Evolutionary conservation across 2,329 filamentous ascomycete species (phyloP).

Genomic region (Pseudocercospora pini-densiflorae): DNA sequence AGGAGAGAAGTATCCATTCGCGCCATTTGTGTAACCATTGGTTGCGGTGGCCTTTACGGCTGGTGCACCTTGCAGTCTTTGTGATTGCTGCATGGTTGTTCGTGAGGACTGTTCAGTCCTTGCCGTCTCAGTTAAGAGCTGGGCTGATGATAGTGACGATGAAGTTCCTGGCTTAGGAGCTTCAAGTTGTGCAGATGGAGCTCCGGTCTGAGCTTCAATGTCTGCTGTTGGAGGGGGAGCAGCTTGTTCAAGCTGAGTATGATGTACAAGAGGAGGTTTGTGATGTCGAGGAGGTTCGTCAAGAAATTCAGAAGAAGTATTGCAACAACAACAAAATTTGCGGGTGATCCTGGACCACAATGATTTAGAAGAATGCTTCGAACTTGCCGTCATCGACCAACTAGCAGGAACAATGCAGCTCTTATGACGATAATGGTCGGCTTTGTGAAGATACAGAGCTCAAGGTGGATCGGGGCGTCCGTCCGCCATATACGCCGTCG

Average conservation of each 20-base stretch:
- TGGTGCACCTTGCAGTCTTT: background rate
- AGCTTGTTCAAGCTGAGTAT: background rate
- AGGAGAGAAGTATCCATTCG: conserved; percentile 23
- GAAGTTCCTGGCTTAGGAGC: background rate
- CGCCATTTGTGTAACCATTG: conserved; percentile 12
- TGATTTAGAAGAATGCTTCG: background rate
- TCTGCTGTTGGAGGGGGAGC: background rate
- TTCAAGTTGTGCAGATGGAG: background rate
- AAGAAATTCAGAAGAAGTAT: background rate
- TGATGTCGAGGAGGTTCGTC: conserved; percentile 5
- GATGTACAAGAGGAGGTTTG: background rate
- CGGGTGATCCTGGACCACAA: conserved; percentile 13
- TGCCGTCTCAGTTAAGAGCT: background rate
- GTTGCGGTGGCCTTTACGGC: conserved; percentile 8
- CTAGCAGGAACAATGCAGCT: conserved; percentile 5
- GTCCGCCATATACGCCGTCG: background rate
- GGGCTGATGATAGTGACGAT: background rate
- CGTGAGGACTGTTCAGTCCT: background rate
- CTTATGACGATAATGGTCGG: background rate
- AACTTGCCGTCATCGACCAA: conserved; percentile 5
- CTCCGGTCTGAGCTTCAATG: background rate
- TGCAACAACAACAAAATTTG: conserved; percentile 10
- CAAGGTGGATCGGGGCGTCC: conserved; percentile 3
- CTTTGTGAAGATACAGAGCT: background rate
- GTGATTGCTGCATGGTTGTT: conserved; percentile 18